Conservation (phyloP, 208 protist species). For the Crithidia sp. region DNA sequence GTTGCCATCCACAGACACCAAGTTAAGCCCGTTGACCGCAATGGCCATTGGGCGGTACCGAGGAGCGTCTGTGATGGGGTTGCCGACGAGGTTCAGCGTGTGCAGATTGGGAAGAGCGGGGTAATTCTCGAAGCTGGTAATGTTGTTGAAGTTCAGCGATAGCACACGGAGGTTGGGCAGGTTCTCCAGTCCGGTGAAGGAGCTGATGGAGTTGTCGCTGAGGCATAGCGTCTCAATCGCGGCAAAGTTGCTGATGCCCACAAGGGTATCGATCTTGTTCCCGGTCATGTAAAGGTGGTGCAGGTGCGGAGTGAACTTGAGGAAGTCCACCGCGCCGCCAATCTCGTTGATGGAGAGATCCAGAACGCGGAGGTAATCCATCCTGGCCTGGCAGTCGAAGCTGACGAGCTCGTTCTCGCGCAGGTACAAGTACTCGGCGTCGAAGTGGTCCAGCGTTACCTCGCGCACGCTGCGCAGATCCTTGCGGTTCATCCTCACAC, state of each 20-base stretch:
- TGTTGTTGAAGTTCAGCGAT: conserved; percentile 94
- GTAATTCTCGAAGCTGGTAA: conserved; percentile 88
- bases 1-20: conserved; percentile 90
- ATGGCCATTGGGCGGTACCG: conserved; percentile 94
- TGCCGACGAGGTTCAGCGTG: conserved; percentile 92
- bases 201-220: conserved; percentile 91
- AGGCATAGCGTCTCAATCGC: conserved; percentile 91
- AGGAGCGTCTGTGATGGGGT: conserved; percentile 84
- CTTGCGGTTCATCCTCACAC: conserved; percentile 86
- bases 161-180: conserved; percentile 90
- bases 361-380: conserved; percentile 89
- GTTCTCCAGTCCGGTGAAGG: conserved; percentile 88
- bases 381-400: conserved; percentile 83
- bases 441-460: conserved; percentile 73
- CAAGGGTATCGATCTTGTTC: conserved; percentile 91
- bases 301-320: conserved; percentile 76
- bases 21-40: conserved; percentile 74
- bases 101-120: conserved; percentile 86
- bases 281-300: conserved; percentile 93
- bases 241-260: conserved; percentile 79
- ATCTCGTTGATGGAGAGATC: conserved; percentile 94
- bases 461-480: conserved; percentile 82
- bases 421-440: conserved; percentile 92
- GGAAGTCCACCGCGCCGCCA: conserved; percentile 83
- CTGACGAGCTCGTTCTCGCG: conserved; percentile 90